Base-by-base conservation (phyloP, 2,329 filamentous ascomycete genomes). In the Onygena corvina region DNA sequence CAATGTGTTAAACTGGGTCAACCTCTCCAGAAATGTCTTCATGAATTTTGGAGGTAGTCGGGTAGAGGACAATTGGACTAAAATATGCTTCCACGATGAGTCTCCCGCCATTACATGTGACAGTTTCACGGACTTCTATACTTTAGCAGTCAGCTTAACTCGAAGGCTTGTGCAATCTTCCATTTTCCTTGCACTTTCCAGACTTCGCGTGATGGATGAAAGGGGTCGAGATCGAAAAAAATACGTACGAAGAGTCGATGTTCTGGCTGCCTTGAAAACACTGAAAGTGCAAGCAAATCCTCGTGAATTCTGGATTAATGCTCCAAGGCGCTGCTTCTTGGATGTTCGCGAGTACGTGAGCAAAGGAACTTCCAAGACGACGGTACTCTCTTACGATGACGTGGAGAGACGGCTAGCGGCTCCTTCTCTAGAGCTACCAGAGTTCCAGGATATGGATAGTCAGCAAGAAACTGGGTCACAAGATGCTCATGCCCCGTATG, bases 121-220 rank as follows among this genome's bases (percentile, higher is more conserved):
- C 1, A 80, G 84, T 0, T 74, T 93, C n/a, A 74, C 77, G 3
- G 86, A 92, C 57, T 82, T 94, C 38, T 75, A 88, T 58, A 76
- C 76, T 6, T 64, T 94, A 1, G 71, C 76, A 0, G 62, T 84
- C 1, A 83, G 76, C 48, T 56, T 92, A 11, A 89, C 84, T 0
- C 78, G 77, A 51, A 75, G 84, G 9, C 66, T 94, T 1, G 71
- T 92, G 1, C 77, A 84, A 42, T 77, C 83, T 0, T 71, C 79
- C 0, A 67, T 92, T 0, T 84, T 83, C 57, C 76, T 86, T 51
- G 77, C 82, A n/a, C 75, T 77, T 61, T 83, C 83, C 1, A 75
- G 86, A 35, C 66, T 87, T 20, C 74, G 80, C 47, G 79, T 31
- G 66, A 61, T 57, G 62, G 62, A 31, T 58, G 51, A 58, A 58